A percentile compares a stretch with the other conserved stretches of the same genome.
Evolutionary conservation across 1,284 basidiomycete species (phyloP).

Genomic region (Marasmius oreades): DNA sequence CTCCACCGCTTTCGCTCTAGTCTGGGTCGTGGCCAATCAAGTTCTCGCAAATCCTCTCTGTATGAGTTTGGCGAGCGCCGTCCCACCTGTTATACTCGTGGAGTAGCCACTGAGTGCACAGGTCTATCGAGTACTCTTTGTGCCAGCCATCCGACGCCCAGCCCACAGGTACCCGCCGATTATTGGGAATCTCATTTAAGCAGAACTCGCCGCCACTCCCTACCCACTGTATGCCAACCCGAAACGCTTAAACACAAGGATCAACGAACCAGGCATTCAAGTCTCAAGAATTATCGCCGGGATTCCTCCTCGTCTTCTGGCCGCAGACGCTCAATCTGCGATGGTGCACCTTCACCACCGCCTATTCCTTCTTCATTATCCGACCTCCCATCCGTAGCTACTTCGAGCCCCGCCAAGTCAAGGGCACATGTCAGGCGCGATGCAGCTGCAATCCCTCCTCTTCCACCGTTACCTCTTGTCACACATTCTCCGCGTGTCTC

Average conservation of each 20-base stretch:
- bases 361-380: slow-evolving; percentile 8
- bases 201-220: slow-evolving; percentile 27
- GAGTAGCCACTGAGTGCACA: slow-evolving; percentile 8
- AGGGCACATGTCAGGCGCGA: not conserved
- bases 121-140: slow-evolving; percentile 14
- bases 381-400: not conserved
- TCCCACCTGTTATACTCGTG: not conserved
- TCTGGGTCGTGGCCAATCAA: not conserved
- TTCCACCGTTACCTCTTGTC: slow-evolving; percentile 19
- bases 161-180: slow-evolving; percentile 6
- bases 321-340: slow-evolving; percentile 17
- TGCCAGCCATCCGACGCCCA: slow-evolving; percentile 1
- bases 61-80: slow-evolving; percentile 12
- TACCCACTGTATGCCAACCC: slow-evolving; percentile 22
- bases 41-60: slow-evolving; percentile 6
- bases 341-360: slow-evolving; percentile 17
- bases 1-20: slow-evolving; percentile 4
- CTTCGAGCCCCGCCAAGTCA: not conserved
- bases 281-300: slow-evolving; percentile 21
- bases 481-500: slow-evolving; percentile 11
- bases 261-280: slow-evolving; percentile 22
- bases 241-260: slow-evolving; percentile 7
- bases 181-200: slow-evolving; percentile 6
- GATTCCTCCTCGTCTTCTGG: slow-evolving; percentile 16
- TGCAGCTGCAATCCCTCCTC: slow-evolving; percentile 12